Percentiles rank a stretch among this genome's conserved stretches.
phyloP scores from a whole-genome alignment of 345 rosid species.

The Salix purpurea region DNA sequence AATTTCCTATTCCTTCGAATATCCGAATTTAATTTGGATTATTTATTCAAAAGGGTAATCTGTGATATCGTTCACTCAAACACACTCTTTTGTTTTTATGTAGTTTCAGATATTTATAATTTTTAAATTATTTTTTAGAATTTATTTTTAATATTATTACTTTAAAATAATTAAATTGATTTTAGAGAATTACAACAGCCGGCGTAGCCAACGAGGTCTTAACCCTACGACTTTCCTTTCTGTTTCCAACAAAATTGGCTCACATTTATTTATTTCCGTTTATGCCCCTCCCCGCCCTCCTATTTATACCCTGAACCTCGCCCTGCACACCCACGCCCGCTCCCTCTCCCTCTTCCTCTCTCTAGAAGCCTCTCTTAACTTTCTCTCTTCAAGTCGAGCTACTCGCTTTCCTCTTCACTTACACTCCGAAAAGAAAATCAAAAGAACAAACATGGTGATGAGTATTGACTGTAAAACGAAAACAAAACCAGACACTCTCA shows the following conservation, averaged over 20 bases:
- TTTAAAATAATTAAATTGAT: no score
- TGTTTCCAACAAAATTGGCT: background rate
- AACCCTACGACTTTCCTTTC: background rate
- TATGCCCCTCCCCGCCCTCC: slow-evolving; percentile 9
- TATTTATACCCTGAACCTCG: slow-evolving; percentile 1
- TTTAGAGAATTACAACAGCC: no score
- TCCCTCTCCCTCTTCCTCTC: background rate
- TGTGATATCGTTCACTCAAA: no score
- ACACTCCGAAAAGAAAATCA: background rate
- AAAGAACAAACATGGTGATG: slow-evolving; percentile 22
- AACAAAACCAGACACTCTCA: slow-evolving; percentile 19
- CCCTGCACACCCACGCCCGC: background rate
- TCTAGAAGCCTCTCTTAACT: background rate
- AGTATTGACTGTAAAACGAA: slow-evolving; percentile 1
- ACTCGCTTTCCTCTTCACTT: background rate
- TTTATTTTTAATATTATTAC: no score
- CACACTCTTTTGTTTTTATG: no score
- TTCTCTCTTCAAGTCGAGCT: no score
- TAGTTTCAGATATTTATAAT: no score
- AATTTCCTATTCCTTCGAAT: background rate
- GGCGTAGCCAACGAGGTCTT: background rate
- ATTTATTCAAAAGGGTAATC: background rate
- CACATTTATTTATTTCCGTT: background rate
- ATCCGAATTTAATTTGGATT: slow-evolving; percentile 14
- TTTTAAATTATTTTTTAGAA: no score